Base-by-base conservation (phyloP, 176 grass and related monocot species). In the Juncus inflexus region DNA sequence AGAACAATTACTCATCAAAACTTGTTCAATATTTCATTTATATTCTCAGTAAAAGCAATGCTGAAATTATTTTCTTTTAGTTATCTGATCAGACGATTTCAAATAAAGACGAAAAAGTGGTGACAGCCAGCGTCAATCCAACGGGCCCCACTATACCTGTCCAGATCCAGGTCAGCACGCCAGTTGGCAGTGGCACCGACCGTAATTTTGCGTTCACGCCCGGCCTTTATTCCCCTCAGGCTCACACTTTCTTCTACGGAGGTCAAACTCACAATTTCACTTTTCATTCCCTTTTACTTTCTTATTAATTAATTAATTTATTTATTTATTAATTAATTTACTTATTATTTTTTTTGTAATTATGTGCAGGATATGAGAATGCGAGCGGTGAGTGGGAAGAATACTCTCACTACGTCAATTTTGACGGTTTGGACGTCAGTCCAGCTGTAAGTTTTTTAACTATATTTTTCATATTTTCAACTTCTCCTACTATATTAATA, bases 371-470 rank as follows among this genome's bases (percentile, higher is more conserved):
- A 56, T 85, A 87, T 2, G 81, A 90, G 49, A 87, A 85, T 73
- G 36, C 82, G 72, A 60, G 60, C 59, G 75, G 76, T 62, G 91
- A 88, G 69, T 83, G 84, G 79, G 91, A 96, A 69, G 66, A 62
- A 10, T 90, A 88, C 60, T 71, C 81, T 86, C 91, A 74, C 50
- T 88, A 80, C 69, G 60, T 81, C 60, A 79, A 77, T 74, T 42
- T 67, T 66, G 91, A 91, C 43, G 84, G 87, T 65, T 63, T 96
- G 70, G 87, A 96, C 80, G 67, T 83, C 62, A 76, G 79, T 59
- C 64, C 81, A 64, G 9, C 76, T 37, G 87, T 96, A 80, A 88
- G 84, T 79, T 73, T 66, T 9, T 36, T 47, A 42, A 9, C 40
- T 61, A 36, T 61, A 58, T 3, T 82, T 59, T 15, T 35, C 58